Percentiles rank a stretch among this genome's conserved stretches.
These are phyloP conservation scores for Linum usitatissimum DNA, from an alignment of 345 rosid species.

Conservation along the genomic window DNA sequence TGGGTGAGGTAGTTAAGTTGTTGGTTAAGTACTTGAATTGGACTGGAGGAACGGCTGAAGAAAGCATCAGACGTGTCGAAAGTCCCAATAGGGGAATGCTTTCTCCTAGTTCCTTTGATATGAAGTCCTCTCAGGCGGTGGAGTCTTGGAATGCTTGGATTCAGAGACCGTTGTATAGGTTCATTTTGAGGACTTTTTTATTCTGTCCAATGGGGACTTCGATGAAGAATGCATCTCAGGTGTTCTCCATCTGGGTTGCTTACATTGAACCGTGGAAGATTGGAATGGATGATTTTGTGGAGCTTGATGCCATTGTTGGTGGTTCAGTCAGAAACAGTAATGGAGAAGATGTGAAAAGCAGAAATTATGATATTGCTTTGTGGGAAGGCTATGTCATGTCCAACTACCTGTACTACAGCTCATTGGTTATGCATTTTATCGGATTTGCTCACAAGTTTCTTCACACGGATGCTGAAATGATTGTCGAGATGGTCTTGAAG, in stretches of 20 bases:
- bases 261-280: conserved; percentile 77
- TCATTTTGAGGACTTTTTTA: conserved; percentile 64
- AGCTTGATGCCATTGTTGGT: conserved; percentile 41
- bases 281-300: conserved; percentile 48
- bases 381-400: conserved; percentile 76
- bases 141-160: conserved; percentile 60
- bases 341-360: conserved; percentile 26
- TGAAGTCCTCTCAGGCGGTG: conserved; percentile 22
- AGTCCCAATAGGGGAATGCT: conserved; percentile 36
- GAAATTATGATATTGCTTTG: conserved; percentile 38
- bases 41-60: conserved; percentile 34
- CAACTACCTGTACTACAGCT: conserved; percentile 79
- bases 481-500: conserved; percentile 83
- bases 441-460: conserved; percentile 97
- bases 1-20: conserved; percentile 70
- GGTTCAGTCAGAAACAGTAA: conserved; percentile 31
- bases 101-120: conserved; percentile 30
- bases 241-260: conserved; percentile 66
- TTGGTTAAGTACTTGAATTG: conserved; percentile 73
- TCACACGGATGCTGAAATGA: conserved; percentile 63
- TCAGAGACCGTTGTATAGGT: conserved; percentile 77
- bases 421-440: conserved; percentile 82
- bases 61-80: conserved; percentile 27
- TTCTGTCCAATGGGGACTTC: conserved; percentile 65
- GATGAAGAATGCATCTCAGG: conserved; percentile 72